Percentiles rank a stretch among this genome's conserved stretches.
Evolutionary conservation across 331 rosid genomes (phyloP).

Genomic region (Erythrophleum ivorense): DNA sequence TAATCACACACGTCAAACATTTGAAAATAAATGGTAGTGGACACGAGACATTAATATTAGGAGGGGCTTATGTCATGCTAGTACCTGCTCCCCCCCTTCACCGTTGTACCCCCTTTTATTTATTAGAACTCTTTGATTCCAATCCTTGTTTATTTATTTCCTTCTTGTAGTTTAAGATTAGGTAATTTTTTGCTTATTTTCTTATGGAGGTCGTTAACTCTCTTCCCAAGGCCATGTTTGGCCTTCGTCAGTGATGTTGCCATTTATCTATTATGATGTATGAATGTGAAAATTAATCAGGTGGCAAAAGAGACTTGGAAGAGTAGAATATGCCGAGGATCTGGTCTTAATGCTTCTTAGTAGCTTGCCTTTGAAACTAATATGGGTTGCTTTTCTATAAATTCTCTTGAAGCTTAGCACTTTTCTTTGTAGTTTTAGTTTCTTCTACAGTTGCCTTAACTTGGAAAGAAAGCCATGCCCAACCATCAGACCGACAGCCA

Average conservation of each 20-base stretch:
- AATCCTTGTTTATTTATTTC: slow-evolving; percentile 26
- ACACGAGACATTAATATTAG: background rate
- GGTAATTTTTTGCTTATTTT: background rate
- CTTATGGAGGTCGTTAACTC: slow-evolving; percentile 19
- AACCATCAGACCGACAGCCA: slow-evolving; percentile 49
- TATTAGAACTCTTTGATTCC: background rate
- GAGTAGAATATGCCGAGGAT: slow-evolving; percentile 16
- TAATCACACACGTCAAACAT: background rate
- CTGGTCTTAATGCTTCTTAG: slow-evolving; percentile 27
- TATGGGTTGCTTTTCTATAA: slow-evolving; percentile 34
- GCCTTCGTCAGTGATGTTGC: slow-evolving; percentile 31
- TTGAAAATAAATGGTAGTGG: background rate
- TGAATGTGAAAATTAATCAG: slow-evolving; percentile 9
- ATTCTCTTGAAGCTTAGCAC: slow-evolving; percentile 19
- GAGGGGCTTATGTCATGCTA: background rate
- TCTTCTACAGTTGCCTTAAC: slow-evolving; percentile 55
- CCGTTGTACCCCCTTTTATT: slow-evolving; percentile 13
- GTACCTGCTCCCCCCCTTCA: slow-evolving; percentile 16
- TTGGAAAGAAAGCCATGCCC: slow-evolving; percentile 65
- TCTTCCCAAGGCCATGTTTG: slow-evolving; percentile 23
- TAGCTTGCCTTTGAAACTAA: slow-evolving; percentile 35
- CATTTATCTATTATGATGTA: slow-evolving; percentile 25
- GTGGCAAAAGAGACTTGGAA: slow-evolving; percentile 11
- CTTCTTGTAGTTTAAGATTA: slow-evolving; percentile 8
- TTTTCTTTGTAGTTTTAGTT: background rate